phyloP scores from a whole-genome alignment of 805 yeast genomes.

The Saturnispora bothae region DNA sequence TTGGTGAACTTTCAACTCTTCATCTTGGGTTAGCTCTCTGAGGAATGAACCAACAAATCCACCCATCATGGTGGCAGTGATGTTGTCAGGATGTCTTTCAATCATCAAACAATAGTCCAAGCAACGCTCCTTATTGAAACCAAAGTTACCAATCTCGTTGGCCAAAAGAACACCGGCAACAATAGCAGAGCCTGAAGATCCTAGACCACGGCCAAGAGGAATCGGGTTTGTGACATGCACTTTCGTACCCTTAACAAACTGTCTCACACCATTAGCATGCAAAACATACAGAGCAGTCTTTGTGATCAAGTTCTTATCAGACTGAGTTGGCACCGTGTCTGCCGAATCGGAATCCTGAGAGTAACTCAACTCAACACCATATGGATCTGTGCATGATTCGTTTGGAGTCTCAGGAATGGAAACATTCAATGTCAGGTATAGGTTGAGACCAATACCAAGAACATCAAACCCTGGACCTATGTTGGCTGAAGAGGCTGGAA shows the following conservation, averaged over 20 bases:
- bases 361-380: slow-evolving; percentile 61
- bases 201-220: slow-evolving; percentile 93
- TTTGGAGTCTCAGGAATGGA: slow-evolving; percentile 32
- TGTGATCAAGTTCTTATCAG: slow-evolving; percentile 79
- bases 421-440: slow-evolving; percentile 64
- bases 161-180: slow-evolving; percentile 94
- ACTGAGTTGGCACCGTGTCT: slow-evolving; percentile 52
- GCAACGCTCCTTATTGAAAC: slow-evolving; percentile 68
- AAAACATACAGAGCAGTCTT: slow-evolving; percentile 87
- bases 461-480: slow-evolving; percentile 99
- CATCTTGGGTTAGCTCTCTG: slow-evolving; percentile 65
- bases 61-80: slow-evolving; percentile 98
- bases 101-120: slow-evolving; percentile 93
- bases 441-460: slow-evolving; percentile 77
- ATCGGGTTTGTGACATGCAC: slow-evolving; percentile 81
- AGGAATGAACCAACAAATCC: slow-evolving; percentile 95
- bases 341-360: slow-evolving; percentile 41
- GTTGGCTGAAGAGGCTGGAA: slow-evolving; percentile 96
- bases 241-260: slow-evolving; percentile 77
- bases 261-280: slow-evolving; percentile 65
- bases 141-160: slow-evolving; percentile 68
- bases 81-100: slow-evolving; percentile 97
- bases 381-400: slow-evolving; percentile 44
- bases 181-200: slow-evolving; percentile 97
- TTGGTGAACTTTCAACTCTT: slow-evolving; percentile 64